phyloP scores from a whole-genome alignment of 495 filamentous ascomycete genomes.

The Aspergillus conjunctus region DNA sequence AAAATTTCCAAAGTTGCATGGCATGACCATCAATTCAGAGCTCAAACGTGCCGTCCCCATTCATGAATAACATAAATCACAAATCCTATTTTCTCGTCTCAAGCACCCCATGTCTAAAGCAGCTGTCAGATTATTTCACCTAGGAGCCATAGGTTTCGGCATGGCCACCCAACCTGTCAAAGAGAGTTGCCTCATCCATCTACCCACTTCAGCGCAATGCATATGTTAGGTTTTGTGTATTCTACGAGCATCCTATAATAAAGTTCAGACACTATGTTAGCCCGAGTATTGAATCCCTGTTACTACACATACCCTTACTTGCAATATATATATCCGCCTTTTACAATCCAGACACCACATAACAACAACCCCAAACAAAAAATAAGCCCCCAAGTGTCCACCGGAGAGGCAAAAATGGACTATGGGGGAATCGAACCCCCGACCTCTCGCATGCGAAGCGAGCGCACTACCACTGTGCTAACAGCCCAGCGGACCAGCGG shows the following conservation, averaged over 20 bases:
- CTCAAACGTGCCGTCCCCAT: not conserved
- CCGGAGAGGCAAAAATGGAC: slow-evolving; percentile 19
- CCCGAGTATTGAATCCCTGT: too few relatives aligned
- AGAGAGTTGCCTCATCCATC: slow-evolving; percentile 67
- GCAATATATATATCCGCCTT: not conserved
- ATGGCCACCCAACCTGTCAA: slow-evolving; percentile 80
- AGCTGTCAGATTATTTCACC: slow-evolving; percentile 73
- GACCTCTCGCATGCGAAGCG: slow-evolving; percentile 32
- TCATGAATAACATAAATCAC: too few relatives aligned
- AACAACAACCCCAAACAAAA: not conserved
- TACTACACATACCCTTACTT: not conserved
- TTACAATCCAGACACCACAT: not conserved
- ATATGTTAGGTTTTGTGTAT: slow-evolving; percentile 55
- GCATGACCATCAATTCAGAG: too few relatives aligned
- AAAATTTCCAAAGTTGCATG: too few relatives aligned
- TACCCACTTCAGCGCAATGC: slow-evolving; percentile 64
- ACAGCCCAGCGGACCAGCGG: slow-evolving; percentile 20
- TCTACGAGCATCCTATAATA: too few relatives aligned
- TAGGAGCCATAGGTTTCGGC: slow-evolving; percentile 86
- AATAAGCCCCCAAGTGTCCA: not conserved
- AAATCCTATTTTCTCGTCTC: not conserved
- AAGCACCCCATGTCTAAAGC: slow-evolving; percentile 46
- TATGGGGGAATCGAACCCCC: slow-evolving; percentile 32
- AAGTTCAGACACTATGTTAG: not conserved
- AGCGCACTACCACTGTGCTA: slow-evolving; percentile 29